These are phyloP conservation scores for Pseudonitzschia delicatissima DNA, from an alignment of 108 stramenopile species.

Conservation along the genomic window DNA sequence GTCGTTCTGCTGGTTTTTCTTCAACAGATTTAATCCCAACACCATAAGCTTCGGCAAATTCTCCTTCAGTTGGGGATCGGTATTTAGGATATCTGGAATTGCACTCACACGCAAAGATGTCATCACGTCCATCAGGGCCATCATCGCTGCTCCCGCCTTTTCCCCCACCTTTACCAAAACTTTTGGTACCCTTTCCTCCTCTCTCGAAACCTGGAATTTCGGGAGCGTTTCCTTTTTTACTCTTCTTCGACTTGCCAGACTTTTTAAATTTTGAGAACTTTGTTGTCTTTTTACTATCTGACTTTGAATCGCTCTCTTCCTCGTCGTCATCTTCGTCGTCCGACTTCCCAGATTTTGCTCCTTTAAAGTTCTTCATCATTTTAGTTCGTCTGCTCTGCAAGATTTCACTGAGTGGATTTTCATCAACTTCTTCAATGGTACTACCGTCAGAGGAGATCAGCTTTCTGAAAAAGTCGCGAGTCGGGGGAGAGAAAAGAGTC, in stretches of 20 bases:
- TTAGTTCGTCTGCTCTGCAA: background rate
- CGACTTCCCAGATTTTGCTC: background rate
- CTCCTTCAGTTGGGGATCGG: constrained; percentile 33
- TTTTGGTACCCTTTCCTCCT: background rate
- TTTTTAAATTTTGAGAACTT: background rate
- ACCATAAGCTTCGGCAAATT: constrained; percentile 27
- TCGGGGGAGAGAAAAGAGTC: constrained; percentile 21
- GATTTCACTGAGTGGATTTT: background rate
- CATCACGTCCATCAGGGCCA: constrained; percentile 1
- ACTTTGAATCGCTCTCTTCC: constrained; percentile 9
- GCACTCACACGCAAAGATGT: constrained; percentile 10
- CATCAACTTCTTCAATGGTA: background rate
- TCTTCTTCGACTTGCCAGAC: background rate
- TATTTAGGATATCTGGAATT: constrained; percentile 22
- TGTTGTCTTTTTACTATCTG: background rate
- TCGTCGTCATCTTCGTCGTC: background rate
- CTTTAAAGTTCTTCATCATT: constrained; percentile 7
- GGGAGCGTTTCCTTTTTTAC: background rate
- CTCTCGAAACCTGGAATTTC: background rate
- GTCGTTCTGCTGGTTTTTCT: constrained; percentile 8
- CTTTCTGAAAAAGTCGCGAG: background rate
- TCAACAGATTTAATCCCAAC: background rate
- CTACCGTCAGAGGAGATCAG: background rate
- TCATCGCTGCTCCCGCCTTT: constrained; percentile 1
- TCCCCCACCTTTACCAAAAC: background rate